Evolutionary conservation across 768 basidiomycete genomes (phyloP).

Genomic region (Hebeloma cylindrosporum): DNA sequence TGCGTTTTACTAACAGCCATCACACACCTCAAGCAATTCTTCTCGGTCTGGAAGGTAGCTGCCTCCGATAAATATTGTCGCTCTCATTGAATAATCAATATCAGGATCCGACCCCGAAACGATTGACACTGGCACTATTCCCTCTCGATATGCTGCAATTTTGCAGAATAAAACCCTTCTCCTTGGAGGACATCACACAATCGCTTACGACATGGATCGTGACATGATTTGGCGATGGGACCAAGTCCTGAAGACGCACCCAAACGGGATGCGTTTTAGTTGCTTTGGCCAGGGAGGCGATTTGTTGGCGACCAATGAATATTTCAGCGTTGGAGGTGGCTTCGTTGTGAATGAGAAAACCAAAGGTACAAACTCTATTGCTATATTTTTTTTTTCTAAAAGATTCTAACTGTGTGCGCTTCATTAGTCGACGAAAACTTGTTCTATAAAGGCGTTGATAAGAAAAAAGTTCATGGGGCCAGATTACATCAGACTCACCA

Average conservation of each 20-base stretch:
- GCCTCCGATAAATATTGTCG: conserved; percentile 9
- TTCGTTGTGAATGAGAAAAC: conserved; percentile 96
- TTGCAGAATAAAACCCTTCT: conserved; percentile 61
- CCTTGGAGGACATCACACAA: conserved; percentile 72
- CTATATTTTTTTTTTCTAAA: conserved; percentile 4
- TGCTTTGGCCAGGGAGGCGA: conserved; percentile 81
- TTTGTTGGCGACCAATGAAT: conserved; percentile 91
- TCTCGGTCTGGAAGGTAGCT: conserved; percentile 70
- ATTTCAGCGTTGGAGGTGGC: conserved; percentile 92
- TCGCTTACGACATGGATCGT: conserved; percentile 82
- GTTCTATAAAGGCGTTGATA: conserved; percentile 91
- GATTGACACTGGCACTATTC: conserved; percentile 83
- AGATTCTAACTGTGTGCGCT: neutral
- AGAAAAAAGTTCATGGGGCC: conserved; percentile 75
- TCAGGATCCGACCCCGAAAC: conserved; percentile 88
- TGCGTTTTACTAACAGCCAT: conserved; percentile 46
- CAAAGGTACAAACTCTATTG: conserved; percentile 50
- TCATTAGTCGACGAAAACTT: conserved; percentile 83
- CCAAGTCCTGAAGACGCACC: conserved; percentile 83
- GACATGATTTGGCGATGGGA: conserved; percentile 96
- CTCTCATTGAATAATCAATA: conserved; percentile 1
- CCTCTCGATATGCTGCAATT: conserved; percentile 72
- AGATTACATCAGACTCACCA: conserved; percentile 68
- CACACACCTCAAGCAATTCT: conserved; percentile 87
- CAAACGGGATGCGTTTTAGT: conserved; percentile 93